Evolutionary conservation across 495 filamentous ascomycete genomes (phyloP).

Genomic region (Symbiotaphrina buchneri): DNA sequence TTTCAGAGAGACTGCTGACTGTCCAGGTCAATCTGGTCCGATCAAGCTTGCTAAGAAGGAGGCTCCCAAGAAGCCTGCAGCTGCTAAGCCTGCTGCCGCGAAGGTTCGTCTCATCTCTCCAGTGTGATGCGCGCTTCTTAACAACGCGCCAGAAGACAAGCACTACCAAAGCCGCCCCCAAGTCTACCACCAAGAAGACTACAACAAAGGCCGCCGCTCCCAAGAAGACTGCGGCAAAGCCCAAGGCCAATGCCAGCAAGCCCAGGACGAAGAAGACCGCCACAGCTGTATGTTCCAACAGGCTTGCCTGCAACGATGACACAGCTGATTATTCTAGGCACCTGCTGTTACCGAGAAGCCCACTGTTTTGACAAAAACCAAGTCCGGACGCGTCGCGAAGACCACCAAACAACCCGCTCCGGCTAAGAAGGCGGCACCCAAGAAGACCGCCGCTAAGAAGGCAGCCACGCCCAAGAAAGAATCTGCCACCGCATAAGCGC

Average conservation of each 20-base stretch:
- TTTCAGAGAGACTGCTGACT: not conserved
- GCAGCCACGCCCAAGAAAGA: constrained; percentile 37
- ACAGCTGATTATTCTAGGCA: constrained; percentile 15
- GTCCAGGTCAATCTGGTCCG: constrained; percentile 63
- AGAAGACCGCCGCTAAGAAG: constrained; percentile 29
- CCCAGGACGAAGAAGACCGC: constrained; percentile 27
- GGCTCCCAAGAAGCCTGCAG: constrained; percentile 2
- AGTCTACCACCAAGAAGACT: constrained; percentile 5
- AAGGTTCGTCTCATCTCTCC: too few species aligned
- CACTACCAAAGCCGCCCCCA: constrained; percentile 1
- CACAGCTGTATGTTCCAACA: constrained; percentile 13
- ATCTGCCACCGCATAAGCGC: constrained; percentile 11
- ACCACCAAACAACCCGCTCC: constrained; percentile 35
- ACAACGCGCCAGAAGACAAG: not conserved
- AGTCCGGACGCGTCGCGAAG: constrained; percentile 81
- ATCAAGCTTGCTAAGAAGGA: constrained; percentile 93
- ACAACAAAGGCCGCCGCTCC: constrained; percentile 4
- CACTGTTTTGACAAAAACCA: constrained; percentile 61
- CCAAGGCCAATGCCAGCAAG: constrained; percentile 32
- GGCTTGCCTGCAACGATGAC: not conserved
- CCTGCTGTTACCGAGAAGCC: constrained; percentile 52
- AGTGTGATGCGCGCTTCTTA: too few species aligned
- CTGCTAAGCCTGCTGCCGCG: constrained; percentile 2
- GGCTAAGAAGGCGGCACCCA: constrained; percentile 31
- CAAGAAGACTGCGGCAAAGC: constrained; percentile 10